Conservation (phyloP, 495 filamentous ascomycete species). For the Cercophora samala region DNA sequence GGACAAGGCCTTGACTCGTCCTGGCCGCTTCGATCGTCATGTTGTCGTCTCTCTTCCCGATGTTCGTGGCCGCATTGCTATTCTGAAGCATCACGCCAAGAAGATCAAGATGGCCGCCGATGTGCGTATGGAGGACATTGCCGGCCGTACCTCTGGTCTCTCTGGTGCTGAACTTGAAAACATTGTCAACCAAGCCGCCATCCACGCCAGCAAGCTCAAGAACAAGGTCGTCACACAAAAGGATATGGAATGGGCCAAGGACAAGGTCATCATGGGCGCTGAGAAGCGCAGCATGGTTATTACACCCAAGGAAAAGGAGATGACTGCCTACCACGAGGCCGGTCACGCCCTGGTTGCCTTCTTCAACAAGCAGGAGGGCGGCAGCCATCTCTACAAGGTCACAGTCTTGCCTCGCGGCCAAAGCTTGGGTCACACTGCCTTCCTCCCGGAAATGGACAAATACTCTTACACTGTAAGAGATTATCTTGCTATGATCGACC, state of each 20-base stretch:
- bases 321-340: slow-evolving; percentile 97
- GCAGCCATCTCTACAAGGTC: slow-evolving; percentile 85
- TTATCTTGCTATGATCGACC: slow-evolving; percentile 72
- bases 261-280: slow-evolving; percentile 96
- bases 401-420: slow-evolving; percentile 91
- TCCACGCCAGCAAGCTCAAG: slow-evolving; percentile 82
- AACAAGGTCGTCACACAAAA: slow-evolving; percentile 64
- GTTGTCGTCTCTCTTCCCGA: slow-evolving; percentile 86
- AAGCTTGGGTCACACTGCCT: slow-evolving; percentile 78
- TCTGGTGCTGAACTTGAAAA: slow-evolving; percentile 96
- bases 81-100: slow-evolving; percentile 87
- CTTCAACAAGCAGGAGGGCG: slow-evolving; percentile 60
- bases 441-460: slow-evolving; percentile 84
- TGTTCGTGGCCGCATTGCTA: slow-evolving; percentile 89
- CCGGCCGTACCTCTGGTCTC: slow-evolving; percentile 82
- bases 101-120: slow-evolving; percentile 73
- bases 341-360: slow-evolving; percentile 89
- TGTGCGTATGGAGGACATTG: slow-evolving; percentile 78
- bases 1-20: slow-evolving; percentile 90
- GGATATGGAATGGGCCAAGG: slow-evolving; percentile 96
- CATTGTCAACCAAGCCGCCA: slow-evolving; percentile 91
- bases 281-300: slow-evolving; percentile 86
- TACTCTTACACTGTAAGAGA: slow-evolving; percentile 72
- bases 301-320: slow-evolving; percentile 75
- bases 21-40: slow-evolving; percentile 92